These are phyloP conservation scores for Globisporangium yorkense DNA, from an alignment of 352 stramenopile genomes.

Conservation along the genomic window DNA sequence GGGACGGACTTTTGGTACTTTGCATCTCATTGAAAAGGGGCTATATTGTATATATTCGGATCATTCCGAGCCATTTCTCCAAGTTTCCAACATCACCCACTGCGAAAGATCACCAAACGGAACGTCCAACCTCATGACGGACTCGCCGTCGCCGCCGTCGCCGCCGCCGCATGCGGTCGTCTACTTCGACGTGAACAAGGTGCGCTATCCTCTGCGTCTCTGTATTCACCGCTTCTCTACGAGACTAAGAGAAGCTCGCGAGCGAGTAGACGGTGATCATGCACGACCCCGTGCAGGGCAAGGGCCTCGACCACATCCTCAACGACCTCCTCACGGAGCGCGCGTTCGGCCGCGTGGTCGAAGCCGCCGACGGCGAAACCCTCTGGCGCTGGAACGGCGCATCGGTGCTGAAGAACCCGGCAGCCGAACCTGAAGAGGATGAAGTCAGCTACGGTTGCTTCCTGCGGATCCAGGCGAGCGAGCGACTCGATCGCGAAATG, in stretches of 20 bases:
- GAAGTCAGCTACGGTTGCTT: slow-evolving; percentile 59
- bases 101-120: no score
- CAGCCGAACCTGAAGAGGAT: neutral
- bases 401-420: slow-evolving; percentile 10
- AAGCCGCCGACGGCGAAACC: slow-evolving; percentile 12
- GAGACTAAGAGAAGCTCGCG: neutral
- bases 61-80: no score
- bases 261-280: slow-evolving; percentile 65
- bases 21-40: no score
- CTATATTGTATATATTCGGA: no score
- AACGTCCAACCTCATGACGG: neutral
- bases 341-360: slow-evolving; percentile 25
- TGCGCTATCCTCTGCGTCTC: slow-evolving; percentile 4
- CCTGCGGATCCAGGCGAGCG: slow-evolving; percentile 43
- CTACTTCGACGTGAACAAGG: slow-evolving; percentile 84
- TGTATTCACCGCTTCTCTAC: neutral
- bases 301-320: slow-evolving; percentile 61
- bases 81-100: neutral
- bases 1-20: no score
- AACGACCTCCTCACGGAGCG: slow-evolving; percentile 73
- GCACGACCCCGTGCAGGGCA: slow-evolving; percentile 76
- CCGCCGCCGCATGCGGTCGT: slow-evolving; percentile 43
- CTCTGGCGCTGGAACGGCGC: slow-evolving; percentile 47
- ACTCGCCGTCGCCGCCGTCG: neutral
- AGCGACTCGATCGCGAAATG: no score